Conservation (phyloP, 2,329 filamentous ascomycete genomes). For the Dactylellina parvicollis region DNA sequence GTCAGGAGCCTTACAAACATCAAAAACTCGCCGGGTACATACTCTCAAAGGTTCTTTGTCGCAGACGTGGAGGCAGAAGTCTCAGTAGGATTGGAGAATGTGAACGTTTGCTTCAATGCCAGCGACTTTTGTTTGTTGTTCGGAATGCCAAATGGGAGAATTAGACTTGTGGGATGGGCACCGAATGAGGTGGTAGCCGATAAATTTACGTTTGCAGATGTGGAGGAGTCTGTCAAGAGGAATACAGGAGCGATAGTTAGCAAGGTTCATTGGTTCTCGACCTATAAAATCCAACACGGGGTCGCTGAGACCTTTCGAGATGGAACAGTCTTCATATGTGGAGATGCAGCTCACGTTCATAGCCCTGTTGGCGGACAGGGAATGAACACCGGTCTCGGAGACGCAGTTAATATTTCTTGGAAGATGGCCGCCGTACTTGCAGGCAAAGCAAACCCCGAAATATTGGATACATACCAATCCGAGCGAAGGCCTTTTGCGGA, state of each 20-base stretch:
- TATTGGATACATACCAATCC: slow-evolving; percentile 56
- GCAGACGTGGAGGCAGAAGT: slow-evolving; percentile 62
- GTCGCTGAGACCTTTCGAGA: slow-evolving; percentile 75
- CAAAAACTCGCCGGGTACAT: slow-evolving; percentile 63
- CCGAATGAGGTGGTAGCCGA: slow-evolving; percentile 53
- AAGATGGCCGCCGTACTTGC: slow-evolving; percentile 63
- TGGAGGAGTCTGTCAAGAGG: slow-evolving; percentile 56
- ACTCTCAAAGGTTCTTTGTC: slow-evolving; percentile 64
- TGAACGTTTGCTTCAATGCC: slow-evolving; percentile 60
- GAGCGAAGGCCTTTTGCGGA: slow-evolving; percentile 54
- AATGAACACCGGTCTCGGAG: slow-evolving; percentile 82
- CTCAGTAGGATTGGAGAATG: slow-evolving; percentile 59
- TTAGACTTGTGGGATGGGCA: slow-evolving; percentile 58
- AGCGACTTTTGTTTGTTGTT: slow-evolving; percentile 61
- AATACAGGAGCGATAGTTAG: slow-evolving; percentile 57
- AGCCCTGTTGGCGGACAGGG: slow-evolving; percentile 81
- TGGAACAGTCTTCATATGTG: slow-evolving; percentile 76
- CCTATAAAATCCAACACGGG: slow-evolving; percentile 79
- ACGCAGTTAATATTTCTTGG: slow-evolving; percentile 69
- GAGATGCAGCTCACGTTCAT: slow-evolving; percentile 82
- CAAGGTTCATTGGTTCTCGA: slow-evolving; percentile 60
- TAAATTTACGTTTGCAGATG: slow-evolving; percentile 59
- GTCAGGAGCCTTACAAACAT: slow-evolving; percentile 63
- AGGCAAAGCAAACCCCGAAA: slow-evolving; percentile 41
- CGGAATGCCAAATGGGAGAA: slow-evolving; percentile 58